Percentiles rank a stretch among this genome's conserved stretches.
phyloP scores from a whole-genome alignment of 2,329 filamentous ascomycete genomes.

The Arthrobotrys pseudoclavata region DNA sequence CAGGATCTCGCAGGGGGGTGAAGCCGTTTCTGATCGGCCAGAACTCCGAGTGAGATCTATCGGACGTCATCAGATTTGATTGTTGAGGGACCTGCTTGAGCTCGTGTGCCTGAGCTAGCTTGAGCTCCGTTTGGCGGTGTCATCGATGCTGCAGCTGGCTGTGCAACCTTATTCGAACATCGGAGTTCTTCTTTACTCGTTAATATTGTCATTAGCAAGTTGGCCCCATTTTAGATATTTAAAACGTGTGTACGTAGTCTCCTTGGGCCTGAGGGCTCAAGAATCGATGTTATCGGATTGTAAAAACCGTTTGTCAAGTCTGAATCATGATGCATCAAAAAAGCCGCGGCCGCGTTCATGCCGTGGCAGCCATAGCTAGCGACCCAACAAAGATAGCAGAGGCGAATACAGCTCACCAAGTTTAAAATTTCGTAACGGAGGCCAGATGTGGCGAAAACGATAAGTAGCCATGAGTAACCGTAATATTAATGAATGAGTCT shows the following conservation, averaged over 20 bases:
- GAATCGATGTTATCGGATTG: background rate
- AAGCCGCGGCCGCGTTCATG: slow-evolving; percentile 27
- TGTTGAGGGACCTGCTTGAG: slow-evolving; percentile 12
- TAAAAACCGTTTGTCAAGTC: background rate
- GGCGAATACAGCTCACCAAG: slow-evolving; percentile 15
- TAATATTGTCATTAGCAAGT: background rate
- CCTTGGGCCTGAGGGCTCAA: background rate
- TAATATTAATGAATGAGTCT: background rate
- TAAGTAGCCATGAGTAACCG: slow-evolving; percentile 7
- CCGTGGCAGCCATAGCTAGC: slow-evolving; percentile 9
- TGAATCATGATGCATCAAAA: slow-evolving; percentile 29
- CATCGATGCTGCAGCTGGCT: slow-evolving; percentile 22
- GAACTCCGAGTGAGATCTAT: slow-evolving; percentile 28
- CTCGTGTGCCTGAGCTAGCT: slow-evolving; percentile 25
- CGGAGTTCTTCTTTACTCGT: slow-evolving; percentile 15
- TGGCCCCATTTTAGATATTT: slow-evolving; percentile 3
- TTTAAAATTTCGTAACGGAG: background rate
- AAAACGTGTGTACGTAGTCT: slow-evolving; percentile 17
- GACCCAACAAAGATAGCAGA: slow-evolving; percentile 19
- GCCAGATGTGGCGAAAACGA: slow-evolving; percentile 1
- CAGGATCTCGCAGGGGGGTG: slow-evolving; percentile 15
- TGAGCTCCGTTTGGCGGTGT: slow-evolving; percentile 26
- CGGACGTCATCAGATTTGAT: slow-evolving; percentile 11
- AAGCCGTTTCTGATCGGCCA: slow-evolving; percentile 13
- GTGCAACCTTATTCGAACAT: slow-evolving; percentile 33